A percentile compares a stretch with the other conserved stretches of the same genome.
These are phyloP conservation scores for Flagelloscypha sp. DNA, from an alignment of 768 basidiomycete genomes.

Conservation along the genomic window DNA sequence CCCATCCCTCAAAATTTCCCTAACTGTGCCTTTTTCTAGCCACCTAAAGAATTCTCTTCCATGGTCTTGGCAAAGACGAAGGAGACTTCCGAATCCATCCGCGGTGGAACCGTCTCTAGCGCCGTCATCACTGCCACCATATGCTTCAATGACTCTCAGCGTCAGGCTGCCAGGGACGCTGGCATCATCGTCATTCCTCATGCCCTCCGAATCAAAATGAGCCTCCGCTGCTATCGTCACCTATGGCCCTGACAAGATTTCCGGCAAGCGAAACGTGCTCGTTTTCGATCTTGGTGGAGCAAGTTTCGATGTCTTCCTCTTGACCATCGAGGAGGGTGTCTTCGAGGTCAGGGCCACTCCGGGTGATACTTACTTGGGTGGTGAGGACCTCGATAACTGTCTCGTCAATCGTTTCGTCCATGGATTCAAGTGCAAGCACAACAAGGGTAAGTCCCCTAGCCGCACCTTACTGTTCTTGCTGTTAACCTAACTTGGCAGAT, in stretches of 20 bases:
- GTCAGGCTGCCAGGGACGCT: constrained; percentile 64
- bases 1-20: background rate
- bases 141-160: constrained; percentile 62
- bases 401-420: constrained; percentile 41
- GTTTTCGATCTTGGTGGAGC: constrained; percentile 49
- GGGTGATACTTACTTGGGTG: constrained; percentile 44
- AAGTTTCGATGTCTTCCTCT: constrained; percentile 42
- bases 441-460: constrained; percentile 30
- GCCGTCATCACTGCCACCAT: too few species aligned
- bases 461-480: too few species aligned
- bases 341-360: constrained; percentile 42
- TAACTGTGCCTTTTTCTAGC: constrained; percentile 32
- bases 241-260: constrained; percentile 57
- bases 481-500: too few species aligned
- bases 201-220: constrained; percentile 59
- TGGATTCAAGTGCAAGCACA: constrained; percentile 44
- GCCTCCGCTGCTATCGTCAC: constrained; percentile 64
- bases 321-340: constrained; percentile 43
- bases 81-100: too few species aligned
- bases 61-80: too few species aligned
- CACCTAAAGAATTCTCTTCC: too few species aligned
- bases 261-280: constrained; percentile 42
- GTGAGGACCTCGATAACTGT: constrained; percentile 50
- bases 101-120: too few species aligned
- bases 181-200: constrained; percentile 58